phyloP scores from a whole-genome alignment of 306 rosid genomes.

The Cyamopsis tetragonoloba region DNA sequence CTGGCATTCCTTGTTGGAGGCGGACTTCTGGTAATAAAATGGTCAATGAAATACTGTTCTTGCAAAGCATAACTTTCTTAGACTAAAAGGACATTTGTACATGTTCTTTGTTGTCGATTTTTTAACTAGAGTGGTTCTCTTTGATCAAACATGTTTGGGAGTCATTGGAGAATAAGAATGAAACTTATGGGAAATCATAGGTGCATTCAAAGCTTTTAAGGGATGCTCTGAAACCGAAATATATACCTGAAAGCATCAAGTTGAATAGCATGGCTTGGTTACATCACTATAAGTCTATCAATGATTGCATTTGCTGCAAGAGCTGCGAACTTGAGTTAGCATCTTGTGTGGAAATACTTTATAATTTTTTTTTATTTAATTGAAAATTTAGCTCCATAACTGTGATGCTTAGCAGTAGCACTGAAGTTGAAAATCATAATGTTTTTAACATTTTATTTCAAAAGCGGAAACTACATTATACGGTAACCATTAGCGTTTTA shows the following conservation, averaged over 20 bases:
- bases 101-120: slow-evolving; percentile 5
- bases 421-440: neutral
- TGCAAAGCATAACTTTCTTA: neutral
- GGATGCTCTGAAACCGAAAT: neutral
- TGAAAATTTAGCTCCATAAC: neutral
- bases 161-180: neutral
- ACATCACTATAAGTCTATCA: neutral
- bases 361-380: neutral
- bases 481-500: neutral
- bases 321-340: neutral
- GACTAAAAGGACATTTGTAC: slow-evolving; percentile 1
- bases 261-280: neutral
- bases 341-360: neutral
- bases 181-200: slow-evolving; percentile 6
- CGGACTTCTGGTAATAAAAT: slow-evolving; percentile 67
- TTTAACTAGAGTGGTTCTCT: neutral
- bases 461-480: neutral
- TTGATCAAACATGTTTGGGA: neutral
- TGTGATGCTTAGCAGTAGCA: neutral
- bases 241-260: neutral
- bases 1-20: slow-evolving; percentile 85
- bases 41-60: neutral
- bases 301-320: neutral
- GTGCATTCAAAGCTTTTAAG: neutral
- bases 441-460: neutral